A percentile compares a stretch with the other conserved stretches of the same genome.
Evolutionary conservation across 73 alveolate species (phyloP).

Genomic region (Paramecium caudatum): DNA sequence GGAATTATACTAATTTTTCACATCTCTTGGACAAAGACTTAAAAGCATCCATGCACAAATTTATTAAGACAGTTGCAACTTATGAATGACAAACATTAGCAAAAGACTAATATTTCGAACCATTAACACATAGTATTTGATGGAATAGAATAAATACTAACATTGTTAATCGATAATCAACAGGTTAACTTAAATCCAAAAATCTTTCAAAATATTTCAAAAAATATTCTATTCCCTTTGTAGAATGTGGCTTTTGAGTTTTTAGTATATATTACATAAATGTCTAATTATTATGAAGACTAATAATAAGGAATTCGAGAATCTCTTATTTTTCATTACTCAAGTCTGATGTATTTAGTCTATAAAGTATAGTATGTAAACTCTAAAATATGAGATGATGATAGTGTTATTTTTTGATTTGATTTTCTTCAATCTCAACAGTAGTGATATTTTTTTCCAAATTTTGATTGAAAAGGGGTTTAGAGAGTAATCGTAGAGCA

Average conservation of each 20-base stretch:
- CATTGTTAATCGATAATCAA: slow-evolving; percentile 17
- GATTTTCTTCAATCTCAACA: slow-evolving; percentile 15
- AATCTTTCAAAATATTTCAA: background rate
- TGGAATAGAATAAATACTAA: background rate
- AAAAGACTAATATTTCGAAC: slow-evolving; percentile 14
- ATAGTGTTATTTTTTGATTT: background rate
- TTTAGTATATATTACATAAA: slow-evolving; percentile 18
- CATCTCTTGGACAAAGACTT: background rate
- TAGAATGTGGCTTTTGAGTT: background rate
- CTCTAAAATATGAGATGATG: slow-evolving; percentile 27
- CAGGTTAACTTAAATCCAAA: background rate
- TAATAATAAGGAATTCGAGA: slow-evolving; percentile 1
- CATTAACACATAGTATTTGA: slow-evolving; percentile 8
- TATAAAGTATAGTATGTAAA: slow-evolving; percentile 19
- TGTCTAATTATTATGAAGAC: slow-evolving; percentile 3
- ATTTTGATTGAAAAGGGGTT: slow-evolving; percentile 8
- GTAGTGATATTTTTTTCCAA: slow-evolving; percentile 3
- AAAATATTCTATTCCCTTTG: background rate
- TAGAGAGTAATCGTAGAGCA: background rate
- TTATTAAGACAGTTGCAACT: background rate
- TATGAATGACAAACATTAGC: slow-evolving; percentile 1
- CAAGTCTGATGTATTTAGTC: slow-evolving; percentile 1
- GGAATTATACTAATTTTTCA: background rate
- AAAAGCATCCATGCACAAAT: background rate
- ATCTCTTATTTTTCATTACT: slow-evolving; percentile 3